Conservation (phyloP, 148 eudicot genomes). For the Vaccinium darrowii region DNA sequence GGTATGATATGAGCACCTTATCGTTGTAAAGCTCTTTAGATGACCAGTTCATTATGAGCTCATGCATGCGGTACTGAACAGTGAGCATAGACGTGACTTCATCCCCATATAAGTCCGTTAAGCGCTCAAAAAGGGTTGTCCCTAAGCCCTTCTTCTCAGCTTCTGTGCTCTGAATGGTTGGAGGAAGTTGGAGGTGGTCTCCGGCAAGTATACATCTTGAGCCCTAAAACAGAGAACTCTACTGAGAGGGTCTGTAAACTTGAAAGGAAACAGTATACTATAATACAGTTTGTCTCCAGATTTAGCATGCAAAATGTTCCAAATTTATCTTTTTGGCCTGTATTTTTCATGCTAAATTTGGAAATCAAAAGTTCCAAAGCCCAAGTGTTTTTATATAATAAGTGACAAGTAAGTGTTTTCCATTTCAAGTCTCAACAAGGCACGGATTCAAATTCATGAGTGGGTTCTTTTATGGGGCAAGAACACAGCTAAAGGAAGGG, state of each 20-base stretch:
- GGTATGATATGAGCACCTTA: conserved; percentile 52
- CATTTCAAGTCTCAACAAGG: not conserved
- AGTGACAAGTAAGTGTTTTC: not conserved
- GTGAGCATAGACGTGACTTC: conserved; percentile 91
- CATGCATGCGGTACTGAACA: conserved; percentile 99
- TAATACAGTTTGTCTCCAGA: not conserved
- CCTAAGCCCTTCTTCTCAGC: conserved; percentile 98
- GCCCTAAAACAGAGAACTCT: conserved; percentile 51
- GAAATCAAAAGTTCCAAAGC: not conserved
- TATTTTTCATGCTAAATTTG: not conserved
- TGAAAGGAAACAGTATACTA: not conserved
- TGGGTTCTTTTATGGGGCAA: not conserved
- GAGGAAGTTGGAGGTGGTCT: conserved; percentile 94
- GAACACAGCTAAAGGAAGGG: conserved; percentile 2
- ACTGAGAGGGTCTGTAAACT: not conserved
- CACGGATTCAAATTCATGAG: not conserved
- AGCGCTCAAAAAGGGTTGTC: conserved; percentile 91
- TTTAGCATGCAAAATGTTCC: not conserved
- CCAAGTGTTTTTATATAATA: not conserved
- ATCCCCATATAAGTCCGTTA: conserved; percentile 88
- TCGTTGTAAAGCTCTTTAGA: conserved; percentile 82
- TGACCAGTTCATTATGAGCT: conserved; percentile 92
- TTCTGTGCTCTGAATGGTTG: conserved; percentile 88
- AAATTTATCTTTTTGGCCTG: not conserved
- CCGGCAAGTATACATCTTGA: conserved; percentile 85